Evolutionary conservation across 352 stramenopile genomes (phyloP).

Genomic region (Pythium guiyangense): DNA sequence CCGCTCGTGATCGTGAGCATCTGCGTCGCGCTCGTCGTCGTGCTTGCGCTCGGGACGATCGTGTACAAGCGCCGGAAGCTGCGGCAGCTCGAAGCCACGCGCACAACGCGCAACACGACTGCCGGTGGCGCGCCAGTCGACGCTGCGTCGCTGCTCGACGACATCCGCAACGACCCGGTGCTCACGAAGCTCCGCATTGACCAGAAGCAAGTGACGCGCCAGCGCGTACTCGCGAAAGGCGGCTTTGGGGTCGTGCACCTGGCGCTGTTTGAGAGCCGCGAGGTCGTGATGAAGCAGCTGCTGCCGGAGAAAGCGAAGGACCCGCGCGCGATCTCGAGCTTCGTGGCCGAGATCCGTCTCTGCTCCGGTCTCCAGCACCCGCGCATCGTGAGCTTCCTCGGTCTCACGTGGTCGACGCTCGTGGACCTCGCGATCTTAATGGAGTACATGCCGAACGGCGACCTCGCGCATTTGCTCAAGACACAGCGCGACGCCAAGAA

Average conservation of each 20-base stretch:
- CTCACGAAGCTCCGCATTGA: constrained; percentile 46
- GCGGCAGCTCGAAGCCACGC: constrained; percentile 10
- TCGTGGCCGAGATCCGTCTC: constrained; percentile 23
- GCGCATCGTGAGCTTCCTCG: constrained; percentile 24
- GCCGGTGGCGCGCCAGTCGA: constrained; percentile 4
- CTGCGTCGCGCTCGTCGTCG: constrained; percentile 2
- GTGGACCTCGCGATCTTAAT: constrained; percentile 17
- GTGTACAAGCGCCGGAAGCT: constrained; percentile 12
- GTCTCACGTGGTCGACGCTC: constrained; percentile 19
- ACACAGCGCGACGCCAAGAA: constrained; percentile 2
- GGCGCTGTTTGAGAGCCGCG: constrained; percentile 30
- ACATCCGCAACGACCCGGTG: constrained; percentile 45
- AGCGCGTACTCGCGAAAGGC: constrained; percentile 39
- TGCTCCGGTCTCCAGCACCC: constrained; percentile 16
- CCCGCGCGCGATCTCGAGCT: constrained; percentile 20
- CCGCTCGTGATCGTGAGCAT: constrained; percentile 3
- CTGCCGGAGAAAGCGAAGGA: constrained; percentile 14
- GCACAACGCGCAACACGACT: constrained; percentile 7
- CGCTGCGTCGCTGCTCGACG: constrained; percentile 27
- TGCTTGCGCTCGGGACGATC: constrained; percentile 2
- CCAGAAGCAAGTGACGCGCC: constrained; percentile 32
- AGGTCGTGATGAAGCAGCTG: constrained; percentile 14
- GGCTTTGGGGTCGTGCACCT: constrained; percentile 52
- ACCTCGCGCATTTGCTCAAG: constrained; percentile 19
- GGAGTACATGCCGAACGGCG: constrained; percentile 34